Conservation (phyloP, 2,329 filamentous ascomycete species). For the Fusarium burgessii region DNA sequence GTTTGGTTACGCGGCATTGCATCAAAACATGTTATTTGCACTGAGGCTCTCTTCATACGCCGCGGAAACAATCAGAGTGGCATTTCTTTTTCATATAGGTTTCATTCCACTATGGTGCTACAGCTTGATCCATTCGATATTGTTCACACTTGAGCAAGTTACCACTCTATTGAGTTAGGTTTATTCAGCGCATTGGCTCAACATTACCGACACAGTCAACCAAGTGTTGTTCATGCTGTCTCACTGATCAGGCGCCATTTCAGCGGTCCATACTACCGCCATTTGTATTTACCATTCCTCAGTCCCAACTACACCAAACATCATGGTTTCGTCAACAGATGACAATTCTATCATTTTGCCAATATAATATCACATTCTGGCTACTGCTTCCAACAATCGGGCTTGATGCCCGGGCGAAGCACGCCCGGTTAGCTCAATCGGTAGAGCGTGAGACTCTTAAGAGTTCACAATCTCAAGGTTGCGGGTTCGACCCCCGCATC, state of each 20-base stretch:
- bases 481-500: conserved; percentile 65
- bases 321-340: too few relatives aligned
- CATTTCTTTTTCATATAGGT: not conserved
- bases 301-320: rapidly evolving
- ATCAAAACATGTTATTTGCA: rapidly evolving
- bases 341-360: rapidly evolving
- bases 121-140: too few relatives aligned
- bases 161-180: rapidly evolving
- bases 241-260: not conserved
- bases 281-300: too few relatives aligned
- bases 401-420: conserved; percentile 59
- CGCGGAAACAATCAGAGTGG: rapidly evolving
- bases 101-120: too few relatives aligned
- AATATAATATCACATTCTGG: not conserved
- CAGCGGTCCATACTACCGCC: not conserved
- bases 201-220: not conserved
- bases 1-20: not conserved
- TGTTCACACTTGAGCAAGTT: too few relatives aligned
- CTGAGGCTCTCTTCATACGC: rapidly evolving
- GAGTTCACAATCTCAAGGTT: conserved; percentile 63
- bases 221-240: not conserved
- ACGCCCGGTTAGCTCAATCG: conserved; percentile 54
- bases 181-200: not conserved
- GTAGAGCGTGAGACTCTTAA: conserved; percentile 77
- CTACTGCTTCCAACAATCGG: not conserved